Base-by-base conservation (phyloP, 495 filamentous ascomycete species). In the Lindgomyces ingoldianus region DNA sequence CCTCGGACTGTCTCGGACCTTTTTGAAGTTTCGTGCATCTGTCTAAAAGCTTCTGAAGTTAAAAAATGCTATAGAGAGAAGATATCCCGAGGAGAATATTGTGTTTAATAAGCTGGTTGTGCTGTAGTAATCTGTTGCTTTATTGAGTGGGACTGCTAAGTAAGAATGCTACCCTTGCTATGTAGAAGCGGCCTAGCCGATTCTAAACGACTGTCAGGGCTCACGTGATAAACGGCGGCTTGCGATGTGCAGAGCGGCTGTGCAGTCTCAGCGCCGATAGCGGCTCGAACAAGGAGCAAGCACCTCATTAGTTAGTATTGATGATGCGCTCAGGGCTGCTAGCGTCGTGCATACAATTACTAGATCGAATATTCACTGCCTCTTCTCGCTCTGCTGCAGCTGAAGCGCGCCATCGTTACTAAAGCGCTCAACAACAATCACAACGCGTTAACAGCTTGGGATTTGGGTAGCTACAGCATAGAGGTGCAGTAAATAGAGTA, bases 221-320 rank as follows among this genome's bases (percentile, higher is more conserved):
- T 47, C 44, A 47, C 44, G 44, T 19, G 44, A 47, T 47, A 47
- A 19, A 6, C 44, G 44, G 44, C 44, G 44, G 44, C 44, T 47
- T 47, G 44, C 44, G 18, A 9, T 9, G 44, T 47, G 18, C 18
- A 10, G 18, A 47, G 44, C 44, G 36, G 36, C 36, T n/a, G n/a
- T n/a, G 36, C 36, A n/a, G n/a, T n/a, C n/a, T n/a, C n/a, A n/a
- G n/a, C n/a, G n/a, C n/a, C n/a, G n/a, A n/a, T n/a, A n/a, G n/a
- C n/a, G n/a, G n/a, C n/a, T n/a, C n/a, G n/a, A n/a, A n/a, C n/a
- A n/a, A n/a, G n/a, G n/a, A n/a, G n/a, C n/a, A n/a, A n/a, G n/a
- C n/a, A n/a, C n/a, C n/a, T n/a, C n/a, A n/a, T n/a, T n/a, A n/a
- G n/a, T n/a, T n/a, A n/a, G n/a, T n/a, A n/a, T n/a, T n/a, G n/a